Percentiles rank a stretch among this genome's conserved stretches.
Evolutionary conservation across 345 rosid genomes (phyloP).

Genomic region (Zanthoxylum bungeanum): DNA sequence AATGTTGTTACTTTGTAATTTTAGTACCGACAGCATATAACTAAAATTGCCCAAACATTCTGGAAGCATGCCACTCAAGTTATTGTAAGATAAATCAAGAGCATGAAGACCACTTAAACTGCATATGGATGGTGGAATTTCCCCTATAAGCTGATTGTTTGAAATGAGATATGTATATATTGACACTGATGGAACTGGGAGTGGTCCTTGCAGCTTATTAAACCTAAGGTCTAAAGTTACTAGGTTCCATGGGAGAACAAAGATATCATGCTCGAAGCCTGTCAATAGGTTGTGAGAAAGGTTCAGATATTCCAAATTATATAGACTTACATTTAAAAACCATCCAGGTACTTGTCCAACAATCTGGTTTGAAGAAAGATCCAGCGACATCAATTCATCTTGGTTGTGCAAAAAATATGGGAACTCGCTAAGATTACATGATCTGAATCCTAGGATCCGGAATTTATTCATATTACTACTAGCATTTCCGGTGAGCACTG

Average conservation of each 20-base stretch:
- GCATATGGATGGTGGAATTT: conserved; percentile 15
- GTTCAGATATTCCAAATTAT: background rate
- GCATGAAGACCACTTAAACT: background rate
- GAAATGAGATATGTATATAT: background rate
- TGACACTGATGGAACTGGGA: background rate
- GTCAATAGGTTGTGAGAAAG: background rate
- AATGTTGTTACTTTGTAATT: conserved; percentile 18
- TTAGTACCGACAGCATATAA: background rate
- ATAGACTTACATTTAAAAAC: background rate
- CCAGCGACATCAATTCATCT: background rate
- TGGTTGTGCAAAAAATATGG: background rate
- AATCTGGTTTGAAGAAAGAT: background rate
- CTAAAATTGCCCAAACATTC: conserved; percentile 21
- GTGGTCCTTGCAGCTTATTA: background rate
- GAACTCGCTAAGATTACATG: background rate
- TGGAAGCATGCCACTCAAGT: too few relatives aligned
- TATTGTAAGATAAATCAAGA: too few relatives aligned
- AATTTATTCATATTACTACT: too few relatives aligned
- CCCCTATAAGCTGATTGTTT: conserved; percentile 15
- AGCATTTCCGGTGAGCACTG: background rate
- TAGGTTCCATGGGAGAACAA: background rate
- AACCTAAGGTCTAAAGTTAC: background rate
- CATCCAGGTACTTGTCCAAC: background rate
- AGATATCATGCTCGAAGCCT: background rate
- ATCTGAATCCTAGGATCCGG: background rate